Evolutionary conservation across 2,329 filamentous ascomycete species (phyloP).

Genomic region (Madurella mycetomatis): DNA sequence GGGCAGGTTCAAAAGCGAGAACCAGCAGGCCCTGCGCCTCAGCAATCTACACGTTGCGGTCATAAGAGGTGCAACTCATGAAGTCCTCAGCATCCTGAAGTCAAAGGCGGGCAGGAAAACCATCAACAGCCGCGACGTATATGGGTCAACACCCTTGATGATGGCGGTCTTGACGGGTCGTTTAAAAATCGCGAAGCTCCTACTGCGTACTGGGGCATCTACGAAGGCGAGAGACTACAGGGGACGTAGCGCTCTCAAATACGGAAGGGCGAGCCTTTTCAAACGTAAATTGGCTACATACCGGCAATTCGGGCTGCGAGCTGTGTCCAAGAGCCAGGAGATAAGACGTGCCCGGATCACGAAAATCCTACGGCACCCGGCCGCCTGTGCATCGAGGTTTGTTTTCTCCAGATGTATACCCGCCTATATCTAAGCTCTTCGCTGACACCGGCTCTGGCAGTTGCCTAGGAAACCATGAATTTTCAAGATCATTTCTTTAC

Average conservation of each 20-base stretch:
- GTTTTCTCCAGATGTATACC: background rate
- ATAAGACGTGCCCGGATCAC: background rate
- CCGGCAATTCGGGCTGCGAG: slow-evolving; percentile 1
- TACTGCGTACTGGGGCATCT: slow-evolving; percentile 10
- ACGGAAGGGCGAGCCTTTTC: background rate
- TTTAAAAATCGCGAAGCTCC: slow-evolving; percentile 1
- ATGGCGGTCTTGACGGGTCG: slow-evolving; percentile 10
- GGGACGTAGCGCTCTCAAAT: background rate
- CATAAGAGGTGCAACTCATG: background rate
- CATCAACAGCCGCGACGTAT: background rate
- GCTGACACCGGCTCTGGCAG: background rate
- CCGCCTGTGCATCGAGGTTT: slow-evolving; percentile 10
- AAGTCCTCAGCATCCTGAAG: background rate
- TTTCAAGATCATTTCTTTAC: background rate
- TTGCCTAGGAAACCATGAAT: background rate
- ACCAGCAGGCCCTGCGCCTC: background rate
- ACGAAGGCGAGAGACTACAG: background rate
- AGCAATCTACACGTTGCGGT: slow-evolving; percentile 5
- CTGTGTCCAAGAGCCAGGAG: background rate
- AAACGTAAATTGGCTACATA: background rate
- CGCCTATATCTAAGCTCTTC: background rate
- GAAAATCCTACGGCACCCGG: slow-evolving; percentile 4
- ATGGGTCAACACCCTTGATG: slow-evolving; percentile 15
- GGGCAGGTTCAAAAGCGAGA: background rate
- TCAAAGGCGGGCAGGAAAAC: background rate